Evolutionary conservation across 768 basidiomycete genomes (phyloP).

Genomic region (Lanmaoa pseudosensibilis): DNA sequence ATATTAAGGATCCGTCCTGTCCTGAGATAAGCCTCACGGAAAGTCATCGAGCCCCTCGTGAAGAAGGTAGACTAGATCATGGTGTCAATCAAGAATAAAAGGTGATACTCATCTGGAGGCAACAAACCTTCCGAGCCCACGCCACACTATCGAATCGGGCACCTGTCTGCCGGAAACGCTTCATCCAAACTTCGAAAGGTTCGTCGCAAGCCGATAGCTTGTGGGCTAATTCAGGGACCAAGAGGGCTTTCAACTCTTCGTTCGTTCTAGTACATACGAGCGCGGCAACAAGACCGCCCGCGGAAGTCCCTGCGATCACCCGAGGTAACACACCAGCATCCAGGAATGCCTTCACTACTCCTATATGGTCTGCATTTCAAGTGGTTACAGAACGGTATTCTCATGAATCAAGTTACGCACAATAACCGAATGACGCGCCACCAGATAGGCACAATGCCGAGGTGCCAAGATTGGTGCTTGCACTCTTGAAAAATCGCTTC

Average conservation of each 20-base stretch:
- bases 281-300: constrained; percentile 78
- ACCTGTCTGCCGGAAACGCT: constrained; percentile 79
- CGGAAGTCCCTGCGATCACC: constrained; percentile 93
- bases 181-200: constrained; percentile 63
- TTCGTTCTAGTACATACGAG: constrained; percentile 87
- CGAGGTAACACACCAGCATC: constrained; percentile 84
- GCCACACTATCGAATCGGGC: constrained; percentile 90
- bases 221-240: constrained; percentile 82
- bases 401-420: constrained; percentile 40
- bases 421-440: constrained; percentile 93
- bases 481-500: constrained; percentile 84
- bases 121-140: constrained; percentile 85
- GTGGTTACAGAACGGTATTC: neutral
- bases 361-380: constrained; percentile 67
- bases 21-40: constrained; percentile 89
- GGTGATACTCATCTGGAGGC: neutral
- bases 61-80: constrained; percentile 73
- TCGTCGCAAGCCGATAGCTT: constrained; percentile 84
- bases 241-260: constrained; percentile 72
- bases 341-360: constrained; percentile 89
- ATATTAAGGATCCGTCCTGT: constrained; percentile 95
- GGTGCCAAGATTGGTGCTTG: constrained; percentile 87
- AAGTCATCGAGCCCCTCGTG: constrained; percentile 91
- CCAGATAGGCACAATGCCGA: constrained; percentile 95
- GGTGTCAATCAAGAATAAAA: neutral